Conservation (phyloP, 208 protist genomes). For the Leptomonas pyrrhocoris region DNA sequence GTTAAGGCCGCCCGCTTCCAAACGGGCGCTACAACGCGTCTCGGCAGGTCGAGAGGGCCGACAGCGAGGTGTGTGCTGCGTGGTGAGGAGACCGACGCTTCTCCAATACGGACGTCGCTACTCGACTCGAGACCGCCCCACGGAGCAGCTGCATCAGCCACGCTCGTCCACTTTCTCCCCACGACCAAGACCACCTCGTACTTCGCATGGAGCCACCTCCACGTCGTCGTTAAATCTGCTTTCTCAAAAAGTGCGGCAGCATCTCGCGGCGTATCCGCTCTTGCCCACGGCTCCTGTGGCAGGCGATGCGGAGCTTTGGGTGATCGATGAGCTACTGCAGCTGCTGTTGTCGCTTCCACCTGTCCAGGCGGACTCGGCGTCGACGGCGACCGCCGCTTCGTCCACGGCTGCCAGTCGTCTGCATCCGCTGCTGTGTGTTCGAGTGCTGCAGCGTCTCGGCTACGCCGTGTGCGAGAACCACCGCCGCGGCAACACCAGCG, state of each 20-base stretch:
- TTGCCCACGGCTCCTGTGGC: neutral
- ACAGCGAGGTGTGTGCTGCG: too few species aligned
- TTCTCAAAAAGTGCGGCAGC: conserved; percentile 12
- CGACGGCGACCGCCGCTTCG: neutral
- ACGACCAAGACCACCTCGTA: too few species aligned
- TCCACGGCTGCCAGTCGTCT: conserved; percentile 15
- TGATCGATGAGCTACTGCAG: conserved; percentile 15
- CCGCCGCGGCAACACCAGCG: conserved; percentile 13
- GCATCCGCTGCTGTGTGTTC: conserved; percentile 65
- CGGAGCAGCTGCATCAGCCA: too few species aligned
- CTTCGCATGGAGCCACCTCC: neutral
- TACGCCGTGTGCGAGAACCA: conserved; percentile 40
- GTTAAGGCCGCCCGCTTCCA: too few species aligned
- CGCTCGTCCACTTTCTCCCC: too few species aligned
- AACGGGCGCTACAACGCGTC: too few species aligned
- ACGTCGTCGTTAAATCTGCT: conserved; percentile 10
- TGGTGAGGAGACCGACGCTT: too few species aligned
- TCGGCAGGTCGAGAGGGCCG: too few species aligned
- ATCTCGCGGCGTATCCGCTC: conserved; percentile 10
- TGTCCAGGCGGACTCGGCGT: neutral
- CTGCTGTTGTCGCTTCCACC: conserved; percentile 9
- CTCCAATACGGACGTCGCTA: too few species aligned
- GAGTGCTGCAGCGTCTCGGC: conserved; percentile 52
- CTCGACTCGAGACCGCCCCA: too few species aligned
- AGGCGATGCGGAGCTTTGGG: conserved; percentile 8